A percentile compares a stretch with the other conserved stretches of the same genome.
Conservation (phyloP, 2,329 filamentous ascomycete genomes). For the Phaeomoniella chlamydospora region DNA sequence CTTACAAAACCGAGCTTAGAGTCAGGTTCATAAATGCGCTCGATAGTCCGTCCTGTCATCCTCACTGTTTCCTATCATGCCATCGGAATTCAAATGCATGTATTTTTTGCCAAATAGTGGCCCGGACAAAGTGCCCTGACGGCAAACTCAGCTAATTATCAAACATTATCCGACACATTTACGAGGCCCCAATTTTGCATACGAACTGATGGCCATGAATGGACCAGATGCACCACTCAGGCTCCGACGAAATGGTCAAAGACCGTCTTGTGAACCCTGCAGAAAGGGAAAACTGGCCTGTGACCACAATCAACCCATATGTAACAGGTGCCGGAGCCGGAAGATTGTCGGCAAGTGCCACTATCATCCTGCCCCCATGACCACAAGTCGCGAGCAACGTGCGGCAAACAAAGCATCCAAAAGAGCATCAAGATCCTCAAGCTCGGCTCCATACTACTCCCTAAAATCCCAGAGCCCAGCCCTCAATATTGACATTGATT, state of each 20-base stretch:
- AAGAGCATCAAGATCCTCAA: not conserved
- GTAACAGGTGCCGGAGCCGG: slow-evolving; percentile 16
- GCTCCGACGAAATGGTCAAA: not conserved
- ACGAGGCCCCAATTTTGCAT: no score
- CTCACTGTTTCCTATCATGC: no score
- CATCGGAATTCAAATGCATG: no score
- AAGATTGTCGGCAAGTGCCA: slow-evolving; percentile 17
- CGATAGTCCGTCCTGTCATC: no score
- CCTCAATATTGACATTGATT: slow-evolving; percentile 11
- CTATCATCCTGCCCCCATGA: slow-evolving; percentile 24
- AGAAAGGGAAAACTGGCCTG: slow-evolving; percentile 22
- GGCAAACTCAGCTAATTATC: no score
- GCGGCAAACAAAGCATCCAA: slow-evolving; percentile 12
- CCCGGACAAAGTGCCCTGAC: no score
- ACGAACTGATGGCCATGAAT: not conserved
- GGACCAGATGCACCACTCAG: not conserved
- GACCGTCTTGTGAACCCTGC: slow-evolving; percentile 20
- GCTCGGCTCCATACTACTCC: slow-evolving; percentile 1
- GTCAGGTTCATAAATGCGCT: no score
- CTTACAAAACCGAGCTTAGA: no score
- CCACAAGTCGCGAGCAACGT: slow-evolving; percentile 13
- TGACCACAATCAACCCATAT: slow-evolving; percentile 19
- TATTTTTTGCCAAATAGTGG: no score
- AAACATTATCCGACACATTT: no score
- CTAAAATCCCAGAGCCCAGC: slow-evolving; percentile 5